phyloP scores from a whole-genome alignment of 2,329 filamentous ascomycete species.

The Rutstroemia sp. region DNA sequence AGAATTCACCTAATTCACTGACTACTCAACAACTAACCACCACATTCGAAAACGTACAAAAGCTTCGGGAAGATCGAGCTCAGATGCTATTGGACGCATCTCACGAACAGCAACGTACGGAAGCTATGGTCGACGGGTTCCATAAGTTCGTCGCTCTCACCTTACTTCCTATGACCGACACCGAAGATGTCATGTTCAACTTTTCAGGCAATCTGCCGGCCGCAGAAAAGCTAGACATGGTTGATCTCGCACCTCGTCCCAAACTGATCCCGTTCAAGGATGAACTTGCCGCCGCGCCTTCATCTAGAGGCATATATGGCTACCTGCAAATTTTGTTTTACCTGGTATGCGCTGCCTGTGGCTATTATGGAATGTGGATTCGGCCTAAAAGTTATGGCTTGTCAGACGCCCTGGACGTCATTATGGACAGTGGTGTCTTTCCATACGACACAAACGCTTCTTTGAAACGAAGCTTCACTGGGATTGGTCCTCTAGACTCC shows the following conservation, averaged over 20 bases:
- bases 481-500: neutral
- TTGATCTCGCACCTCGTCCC: neutral
- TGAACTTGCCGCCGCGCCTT: neutral
- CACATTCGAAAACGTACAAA: neutral
- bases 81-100: neutral
- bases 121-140: neutral
- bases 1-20: neutral
- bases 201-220: neutral
- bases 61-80: neutral
- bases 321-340: neutral
- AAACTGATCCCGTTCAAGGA: conserved; percentile 2
- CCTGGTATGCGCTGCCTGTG: neutral
- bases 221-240: neutral
- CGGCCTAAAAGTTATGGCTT: neutral
- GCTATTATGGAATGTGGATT: conserved; percentile 3
- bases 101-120: neutral
- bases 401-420: neutral
- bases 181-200: neutral
- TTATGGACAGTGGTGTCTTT: neutral
- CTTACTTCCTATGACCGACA: neutral
- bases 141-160: neutral
- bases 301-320: neutral
- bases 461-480: neutral
- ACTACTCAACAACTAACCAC: neutral
- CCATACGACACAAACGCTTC: neutral